Percentiles rank a stretch among this genome's conserved stretches.
phyloP scores from a whole-genome alignment of 495 filamentous ascomycete species.

The Penicillium egyptiacum region DNA sequence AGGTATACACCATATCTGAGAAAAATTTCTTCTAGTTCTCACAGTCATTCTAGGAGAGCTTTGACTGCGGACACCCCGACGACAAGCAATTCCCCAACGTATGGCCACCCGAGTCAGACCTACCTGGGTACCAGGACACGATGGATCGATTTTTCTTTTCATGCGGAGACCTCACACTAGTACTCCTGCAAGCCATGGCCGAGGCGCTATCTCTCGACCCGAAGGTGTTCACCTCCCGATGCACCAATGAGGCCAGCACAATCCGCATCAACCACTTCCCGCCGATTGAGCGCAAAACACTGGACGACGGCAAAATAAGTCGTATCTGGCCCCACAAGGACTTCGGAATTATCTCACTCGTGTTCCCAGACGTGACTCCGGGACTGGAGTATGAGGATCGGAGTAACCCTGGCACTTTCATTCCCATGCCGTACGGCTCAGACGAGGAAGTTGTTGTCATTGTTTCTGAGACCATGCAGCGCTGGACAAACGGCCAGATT shows the following conservation, averaged over 20 bases:
- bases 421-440: slow-evolving; percentile 11
- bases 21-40: not conserved
- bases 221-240: slow-evolving; percentile 5
- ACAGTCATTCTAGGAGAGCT: slow-evolving; percentile 10
- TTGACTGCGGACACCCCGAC: slow-evolving; percentile 8
- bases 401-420: slow-evolving; percentile 10
- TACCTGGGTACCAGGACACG: slow-evolving; percentile 8
- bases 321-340: slow-evolving; percentile 38
- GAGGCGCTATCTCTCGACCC: not conserved
- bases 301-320: slow-evolving; percentile 16
- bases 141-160: slow-evolving; percentile 14
- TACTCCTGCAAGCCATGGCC: slow-evolving; percentile 4
- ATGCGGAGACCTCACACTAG: slow-evolving; percentile 8
- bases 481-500: slow-evolving; percentile 34
- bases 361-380: slow-evolving; percentile 37
- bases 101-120: slow-evolving; percentile 12
- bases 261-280: slow-evolving; percentile 20
- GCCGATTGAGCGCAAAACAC: not conserved
- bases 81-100: slow-evolving; percentile 13
- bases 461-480: slow-evolving; percentile 18
- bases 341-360: slow-evolving; percentile 39
- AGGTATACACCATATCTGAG: not conserved
- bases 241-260: slow-evolving; percentile 2
- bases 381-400: slow-evolving; percentile 39
- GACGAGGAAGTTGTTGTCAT: slow-evolving; percentile 46